phyloP scores from a whole-genome alignment of 108 stramenopile species.

The Discostella pseudostelligera region DNA sequence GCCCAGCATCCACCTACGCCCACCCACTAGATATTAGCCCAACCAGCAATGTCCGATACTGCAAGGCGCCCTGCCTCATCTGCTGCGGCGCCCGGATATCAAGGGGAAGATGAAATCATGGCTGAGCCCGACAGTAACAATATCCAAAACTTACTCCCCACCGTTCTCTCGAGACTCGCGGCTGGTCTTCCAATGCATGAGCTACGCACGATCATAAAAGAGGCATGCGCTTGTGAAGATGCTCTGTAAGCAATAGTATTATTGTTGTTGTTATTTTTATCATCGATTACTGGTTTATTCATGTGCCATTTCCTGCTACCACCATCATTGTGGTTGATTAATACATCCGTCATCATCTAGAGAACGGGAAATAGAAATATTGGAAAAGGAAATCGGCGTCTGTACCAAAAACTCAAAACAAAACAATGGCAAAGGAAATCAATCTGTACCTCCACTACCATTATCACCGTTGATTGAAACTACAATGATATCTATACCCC shows the following conservation, averaged over 20 bases:
- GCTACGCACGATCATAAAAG: conserved; percentile 58
- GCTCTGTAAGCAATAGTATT: conserved; percentile 43
- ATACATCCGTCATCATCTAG: conserved; percentile 5
- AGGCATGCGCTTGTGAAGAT: conserved; percentile 67
- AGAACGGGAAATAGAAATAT: conserved; percentile 54
- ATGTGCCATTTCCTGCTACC: neutral
- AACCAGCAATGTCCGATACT: too few relatives aligned
- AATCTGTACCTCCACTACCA: neutral
- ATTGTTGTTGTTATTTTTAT: neutral
- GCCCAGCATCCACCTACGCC: too few relatives aligned
- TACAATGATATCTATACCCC: conserved; percentile 33
- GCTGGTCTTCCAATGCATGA: conserved; percentile 66
- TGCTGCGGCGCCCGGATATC: too few relatives aligned
- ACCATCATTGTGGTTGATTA: neutral
- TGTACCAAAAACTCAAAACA: conserved; percentile 5
- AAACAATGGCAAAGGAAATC: neutral
- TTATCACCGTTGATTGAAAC: conserved; percentile 24
- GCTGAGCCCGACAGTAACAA: neutral
- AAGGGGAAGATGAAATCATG: too few relatives aligned
- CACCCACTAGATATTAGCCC: too few relatives aligned
- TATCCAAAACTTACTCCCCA: conserved; percentile 27
- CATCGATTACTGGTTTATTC: neutral
- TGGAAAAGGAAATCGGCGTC: conserved; percentile 47
- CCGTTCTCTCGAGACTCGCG: conserved; percentile 61
- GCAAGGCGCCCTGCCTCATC: too few relatives aligned